A percentile compares a stretch with the other conserved stretches of the same genome.
Conservation (phyloP, 768 basidiomycete genomes). For the Hypsizygus marmoreus region DNA sequence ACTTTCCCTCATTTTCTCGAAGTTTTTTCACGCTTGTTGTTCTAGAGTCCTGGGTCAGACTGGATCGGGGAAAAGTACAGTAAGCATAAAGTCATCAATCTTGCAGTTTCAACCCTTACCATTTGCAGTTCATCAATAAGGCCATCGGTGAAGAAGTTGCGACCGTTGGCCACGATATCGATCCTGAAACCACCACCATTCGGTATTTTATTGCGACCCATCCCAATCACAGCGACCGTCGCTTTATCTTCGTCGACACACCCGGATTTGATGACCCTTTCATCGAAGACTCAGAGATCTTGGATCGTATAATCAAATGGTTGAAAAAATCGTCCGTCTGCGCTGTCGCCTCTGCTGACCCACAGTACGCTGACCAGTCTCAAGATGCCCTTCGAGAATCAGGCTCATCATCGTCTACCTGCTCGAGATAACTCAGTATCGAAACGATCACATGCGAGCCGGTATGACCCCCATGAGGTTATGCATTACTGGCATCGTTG, state of each 20-base stretch:
- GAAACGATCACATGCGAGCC: not conserved
- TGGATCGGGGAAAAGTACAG: slow-evolving; percentile 17
- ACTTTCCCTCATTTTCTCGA: not conserved
- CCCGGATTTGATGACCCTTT: slow-evolving; percentile 11
- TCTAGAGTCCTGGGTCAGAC: slow-evolving; percentile 13
- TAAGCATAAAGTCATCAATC: not conserved
- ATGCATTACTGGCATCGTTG: not conserved
- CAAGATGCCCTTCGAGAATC: not conserved
- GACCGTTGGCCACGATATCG: not conserved
- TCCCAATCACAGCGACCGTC: not conserved
- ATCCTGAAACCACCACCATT: not conserved
- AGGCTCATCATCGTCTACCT: slow-evolving; percentile 7
- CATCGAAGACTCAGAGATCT: not conserved
- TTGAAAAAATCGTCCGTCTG: slow-evolving; percentile 3
- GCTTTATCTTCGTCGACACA: slow-evolving; percentile 10
- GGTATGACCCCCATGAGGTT: slow-evolving; percentile 1
- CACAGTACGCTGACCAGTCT: not conserved
- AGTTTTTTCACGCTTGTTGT: not conserved
- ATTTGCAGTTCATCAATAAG: slow-evolving; percentile 6
- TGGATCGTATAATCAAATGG: slow-evolving; percentile 7
- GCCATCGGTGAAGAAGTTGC: not conserved
- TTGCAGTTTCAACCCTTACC: not conserved
- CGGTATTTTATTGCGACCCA: not conserved
- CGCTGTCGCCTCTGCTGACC: not conserved
- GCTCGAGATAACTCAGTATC: slow-evolving; percentile 8